Evolutionary conservation across 2,329 filamentous ascomycete species (phyloP), one percentile per base, ranked within the genome.

Genomic region (Thelonectria blattea): DNA sequence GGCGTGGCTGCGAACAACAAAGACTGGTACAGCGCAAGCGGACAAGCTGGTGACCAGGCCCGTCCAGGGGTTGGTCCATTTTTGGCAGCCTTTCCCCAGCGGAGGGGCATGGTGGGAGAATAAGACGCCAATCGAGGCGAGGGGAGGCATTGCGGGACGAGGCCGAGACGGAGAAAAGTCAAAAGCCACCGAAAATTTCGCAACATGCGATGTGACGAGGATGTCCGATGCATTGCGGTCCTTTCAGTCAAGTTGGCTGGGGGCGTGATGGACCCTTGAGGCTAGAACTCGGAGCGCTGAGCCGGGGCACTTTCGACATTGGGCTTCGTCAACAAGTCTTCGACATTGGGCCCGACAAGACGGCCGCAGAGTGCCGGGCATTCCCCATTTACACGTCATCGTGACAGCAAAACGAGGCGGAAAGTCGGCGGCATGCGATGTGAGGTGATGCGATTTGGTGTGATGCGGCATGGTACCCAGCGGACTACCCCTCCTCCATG

Each of bases 301-400:
- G 52, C 53, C 60, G 48, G 57, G 55, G 42, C 24, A 18, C 58
- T 49, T 39, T 39, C n/a, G 30, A 46, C 53, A 45, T 52, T 48
- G 48, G 43, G 32, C 48, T 37, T 50, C 37, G 30, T 55, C 51
- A 46, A 47, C 51, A 46, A 47, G 17, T 27, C n/a, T 47, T 47
- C 32, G 37, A 52, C 32, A 52, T 51, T 56, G 56, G 67, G 65
- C 53, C 62, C 60, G 34, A 46, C 45, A 42, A 63, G 47, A 46
- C 39, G 67, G 67, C 61, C 67, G 64, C 67, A 66, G 62, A 57
- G 43, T 46, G 11, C 58, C 54, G 61, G 46, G 67, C 67, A 66
- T 65, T 53, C 61, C 58, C 63, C 46, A 58, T 60, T 64, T 64
- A 62, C 67, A 69, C 67, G 67, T 70, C 67, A 68, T 60, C 27